Evolutionary conservation across 768 basidiomycete species (phyloP).

Genomic region (Kwoniella europaea): DNA sequence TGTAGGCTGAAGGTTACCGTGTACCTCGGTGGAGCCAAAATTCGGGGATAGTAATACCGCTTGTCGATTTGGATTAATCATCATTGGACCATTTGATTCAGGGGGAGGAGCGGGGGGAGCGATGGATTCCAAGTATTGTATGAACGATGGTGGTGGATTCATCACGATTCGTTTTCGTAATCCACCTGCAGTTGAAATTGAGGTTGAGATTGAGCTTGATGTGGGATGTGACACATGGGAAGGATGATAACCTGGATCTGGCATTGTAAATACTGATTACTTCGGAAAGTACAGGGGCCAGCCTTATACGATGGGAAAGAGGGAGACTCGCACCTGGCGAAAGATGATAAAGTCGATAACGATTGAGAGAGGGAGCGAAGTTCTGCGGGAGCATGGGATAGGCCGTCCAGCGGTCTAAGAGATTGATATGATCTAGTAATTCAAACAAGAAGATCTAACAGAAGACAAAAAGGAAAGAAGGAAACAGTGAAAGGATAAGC

Average conservation of each 20-base stretch:
- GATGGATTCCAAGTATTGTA: constrained; percentile 32
- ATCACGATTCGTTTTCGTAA: constrained; percentile 40
- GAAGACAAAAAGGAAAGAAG: neutral
- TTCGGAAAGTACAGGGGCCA: neutral
- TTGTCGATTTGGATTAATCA: constrained; percentile 38
- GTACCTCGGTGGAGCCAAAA: neutral
- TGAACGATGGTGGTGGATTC: constrained; percentile 46
- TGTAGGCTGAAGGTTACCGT: too few species aligned
- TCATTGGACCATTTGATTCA: constrained; percentile 32
- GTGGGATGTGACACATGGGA: neutral
- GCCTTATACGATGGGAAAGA: neutral
- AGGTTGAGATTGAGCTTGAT: too few species aligned
- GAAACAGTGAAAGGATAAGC: neutral
- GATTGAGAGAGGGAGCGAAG: neutral
- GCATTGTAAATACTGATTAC: neutral
- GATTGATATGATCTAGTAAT: neutral
- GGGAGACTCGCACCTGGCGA: constrained; percentile 1
- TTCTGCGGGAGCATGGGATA: neutral
- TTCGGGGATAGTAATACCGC: constrained; percentile 30
- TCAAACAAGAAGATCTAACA: neutral
- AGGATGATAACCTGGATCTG: neutral
- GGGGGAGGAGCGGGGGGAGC: constrained; percentile 5
- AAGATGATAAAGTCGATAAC: neutral
- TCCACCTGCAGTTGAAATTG: neutral
- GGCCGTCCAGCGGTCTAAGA: constrained; percentile 10